phyloP scores from a whole-genome alignment of 768 basidiomycete species.

The Pleurotus djamor region DNA sequence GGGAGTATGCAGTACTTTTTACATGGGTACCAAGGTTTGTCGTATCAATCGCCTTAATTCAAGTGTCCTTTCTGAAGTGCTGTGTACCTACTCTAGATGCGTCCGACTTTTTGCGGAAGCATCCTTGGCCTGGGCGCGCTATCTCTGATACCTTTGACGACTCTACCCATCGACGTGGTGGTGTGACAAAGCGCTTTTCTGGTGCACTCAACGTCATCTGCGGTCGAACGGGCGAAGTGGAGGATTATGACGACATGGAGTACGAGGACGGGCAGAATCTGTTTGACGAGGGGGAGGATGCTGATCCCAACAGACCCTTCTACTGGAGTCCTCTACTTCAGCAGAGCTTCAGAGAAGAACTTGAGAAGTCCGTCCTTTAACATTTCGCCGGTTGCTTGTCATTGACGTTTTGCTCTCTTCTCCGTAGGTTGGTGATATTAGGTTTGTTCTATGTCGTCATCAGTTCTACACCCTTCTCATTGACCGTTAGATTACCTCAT shows the following conservation, averaged over 20 bases:
- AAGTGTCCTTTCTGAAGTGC: background rate
- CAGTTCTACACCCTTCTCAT: background rate
- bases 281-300: slow-evolving; percentile 63
- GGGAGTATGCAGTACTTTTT: slow-evolving; percentile 91
- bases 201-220: slow-evolving; percentile 77
- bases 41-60: background rate
- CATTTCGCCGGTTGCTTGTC: background rate
- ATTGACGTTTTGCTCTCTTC: slow-evolving; percentile 12
- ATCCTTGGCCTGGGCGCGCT: slow-evolving; percentile 87
- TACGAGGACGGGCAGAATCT: slow-evolving; percentile 72
- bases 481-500: slow-evolving; percentile 72
- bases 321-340: slow-evolving; percentile 83
- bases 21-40: slow-evolving; percentile 72
- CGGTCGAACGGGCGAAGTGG: slow-evolving; percentile 76
- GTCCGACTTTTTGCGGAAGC: slow-evolving; percentile 80
- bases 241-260: slow-evolving; percentile 72
- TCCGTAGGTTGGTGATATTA: slow-evolving; percentile 73
- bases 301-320: slow-evolving; percentile 59
- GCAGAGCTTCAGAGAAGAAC: slow-evolving; percentile 80
- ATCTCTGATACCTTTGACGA: slow-evolving; percentile 87
- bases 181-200: slow-evolving; percentile 63
- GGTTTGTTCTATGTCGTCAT: slow-evolving; percentile 36
- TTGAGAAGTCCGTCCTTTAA: slow-evolving; percentile 68
- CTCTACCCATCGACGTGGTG: slow-evolving; percentile 72
- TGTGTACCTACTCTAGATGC: slow-evolving; percentile 50